These are phyloP conservation scores for Trametes sanguinea DNA, from an alignment of 768 basidiomycete genomes.

Conservation along the genomic window DNA sequence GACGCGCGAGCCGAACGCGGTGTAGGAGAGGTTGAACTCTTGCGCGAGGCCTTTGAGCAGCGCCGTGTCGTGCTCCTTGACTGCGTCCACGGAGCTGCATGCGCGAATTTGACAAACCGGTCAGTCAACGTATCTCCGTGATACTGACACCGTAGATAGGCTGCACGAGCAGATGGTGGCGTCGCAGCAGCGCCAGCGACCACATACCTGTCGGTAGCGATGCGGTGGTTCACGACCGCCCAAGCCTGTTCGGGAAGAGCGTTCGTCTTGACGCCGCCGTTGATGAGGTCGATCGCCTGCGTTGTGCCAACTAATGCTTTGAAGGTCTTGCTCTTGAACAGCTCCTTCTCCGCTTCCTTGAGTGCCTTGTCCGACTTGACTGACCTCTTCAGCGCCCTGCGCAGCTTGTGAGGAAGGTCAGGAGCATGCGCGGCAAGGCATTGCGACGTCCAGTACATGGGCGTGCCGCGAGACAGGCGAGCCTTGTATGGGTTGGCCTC, in stretches of 20 bases:
- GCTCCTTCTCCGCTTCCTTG: constrained; percentile 35
- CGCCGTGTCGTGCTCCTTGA: constrained; percentile 33
- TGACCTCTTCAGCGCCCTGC: constrained; percentile 31
- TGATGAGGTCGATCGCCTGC: constrained; percentile 48
- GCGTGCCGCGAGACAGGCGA: constrained; percentile 35
- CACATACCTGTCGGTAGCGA: constrained; percentile 32
- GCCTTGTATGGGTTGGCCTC: constrained; percentile 46
- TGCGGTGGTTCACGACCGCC: constrained; percentile 31
- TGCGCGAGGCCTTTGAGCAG: constrained; percentile 33
- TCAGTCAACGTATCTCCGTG: neutral
- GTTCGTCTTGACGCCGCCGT: constrained; percentile 44
- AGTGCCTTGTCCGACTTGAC: constrained; percentile 35
- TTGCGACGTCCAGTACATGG: constrained; percentile 38
- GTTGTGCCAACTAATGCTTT: constrained; percentile 39
- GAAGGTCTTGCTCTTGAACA: constrained; percentile 30
- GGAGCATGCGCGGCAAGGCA: constrained; percentile 48
- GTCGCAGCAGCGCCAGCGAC: neutral
- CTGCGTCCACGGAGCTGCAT: constrained; percentile 34
- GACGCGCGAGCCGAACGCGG: constrained; percentile 42
- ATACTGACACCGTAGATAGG: too few relatives aligned
- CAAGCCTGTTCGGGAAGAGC: constrained; percentile 43
- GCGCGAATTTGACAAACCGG: neutral
- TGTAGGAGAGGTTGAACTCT: constrained; percentile 43
- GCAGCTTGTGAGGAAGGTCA: constrained; percentile 35
- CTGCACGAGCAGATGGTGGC: neutral